Evolutionary conservation across 2,329 filamentous ascomycete species (phyloP).

Genomic region (Eutypella sp.): DNA sequence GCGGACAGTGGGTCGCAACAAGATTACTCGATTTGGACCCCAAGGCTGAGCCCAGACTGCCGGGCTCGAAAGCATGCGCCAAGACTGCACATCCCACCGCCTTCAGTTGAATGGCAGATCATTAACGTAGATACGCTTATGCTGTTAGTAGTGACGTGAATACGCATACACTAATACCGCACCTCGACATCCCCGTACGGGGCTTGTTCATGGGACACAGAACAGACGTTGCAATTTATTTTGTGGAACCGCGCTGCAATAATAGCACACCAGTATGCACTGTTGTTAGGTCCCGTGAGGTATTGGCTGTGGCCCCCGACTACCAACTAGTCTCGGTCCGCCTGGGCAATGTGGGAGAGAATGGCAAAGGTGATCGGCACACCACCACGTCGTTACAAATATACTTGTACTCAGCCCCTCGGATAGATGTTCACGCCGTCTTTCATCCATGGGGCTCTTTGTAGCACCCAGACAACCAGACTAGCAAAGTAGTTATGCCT

Average conservation of each 20-base stretch:
- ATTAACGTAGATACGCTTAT: not conserved
- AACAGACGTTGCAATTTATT: too few relatives aligned
- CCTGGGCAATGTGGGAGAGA: not conserved
- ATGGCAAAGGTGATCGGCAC: not conserved
- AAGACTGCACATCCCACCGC: not conserved
- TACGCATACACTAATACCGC: not conserved
- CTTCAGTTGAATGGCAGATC: not conserved
- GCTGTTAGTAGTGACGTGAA: not conserved
- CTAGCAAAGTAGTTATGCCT: too few relatives aligned
- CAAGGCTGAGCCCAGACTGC: not conserved
- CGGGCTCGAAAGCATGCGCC: not conserved
- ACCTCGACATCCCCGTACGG: not conserved
- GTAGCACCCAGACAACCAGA: too few relatives aligned
- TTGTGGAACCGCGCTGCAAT: not conserved
- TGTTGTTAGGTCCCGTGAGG: not conserved
- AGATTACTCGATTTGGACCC: not conserved
- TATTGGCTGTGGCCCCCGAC: not conserved
- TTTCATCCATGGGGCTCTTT: not conserved
- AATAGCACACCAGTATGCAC: not conserved
- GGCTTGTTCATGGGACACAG: too few relatives aligned
- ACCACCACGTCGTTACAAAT: not conserved
- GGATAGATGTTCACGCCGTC: not conserved
- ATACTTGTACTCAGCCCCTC: not conserved
- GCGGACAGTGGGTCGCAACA: not conserved
- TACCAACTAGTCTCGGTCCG: not conserved